Evolutionary conservation across 768 basidiomycete species (phyloP).

Genomic region (Zangia roseola): DNA sequence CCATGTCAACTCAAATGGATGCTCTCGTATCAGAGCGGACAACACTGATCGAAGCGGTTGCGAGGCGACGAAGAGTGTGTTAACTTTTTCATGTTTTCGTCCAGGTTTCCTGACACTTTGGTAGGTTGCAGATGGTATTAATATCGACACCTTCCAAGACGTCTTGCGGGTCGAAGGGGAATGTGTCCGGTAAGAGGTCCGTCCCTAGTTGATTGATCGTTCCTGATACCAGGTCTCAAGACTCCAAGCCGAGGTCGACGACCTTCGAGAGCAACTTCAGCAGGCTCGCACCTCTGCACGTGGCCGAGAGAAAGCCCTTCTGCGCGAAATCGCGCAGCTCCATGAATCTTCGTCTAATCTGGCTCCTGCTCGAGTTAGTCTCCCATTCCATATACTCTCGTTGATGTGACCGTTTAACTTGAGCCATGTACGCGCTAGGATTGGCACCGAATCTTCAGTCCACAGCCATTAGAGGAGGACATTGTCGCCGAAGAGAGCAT

Average conservation of each 20-base stretch:
- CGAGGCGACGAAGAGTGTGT: slow-evolving; percentile 25
- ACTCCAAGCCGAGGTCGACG: slow-evolving; percentile 28
- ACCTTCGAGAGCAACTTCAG: slow-evolving; percentile 33
- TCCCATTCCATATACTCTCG: not conserved
- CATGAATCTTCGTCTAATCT: slow-evolving; percentile 3
- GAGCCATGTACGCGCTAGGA: slow-evolving; percentile 4
- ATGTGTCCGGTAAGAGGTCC: slow-evolving; percentile 33
- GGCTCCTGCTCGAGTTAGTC: slow-evolving; percentile 5
- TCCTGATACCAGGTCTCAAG: slow-evolving; percentile 16
- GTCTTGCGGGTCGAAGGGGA: slow-evolving; percentile 33
- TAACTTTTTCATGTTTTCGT: not conserved
- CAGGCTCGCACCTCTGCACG: slow-evolving; percentile 19
- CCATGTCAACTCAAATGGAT: slow-evolving; percentile 36
- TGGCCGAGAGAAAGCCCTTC: slow-evolving; percentile 34
- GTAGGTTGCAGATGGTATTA: slow-evolving; percentile 17
- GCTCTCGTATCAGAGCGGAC: slow-evolving; percentile 39
- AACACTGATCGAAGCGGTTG: slow-evolving; percentile 23
- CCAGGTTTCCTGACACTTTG: not conserved
- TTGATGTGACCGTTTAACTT: not conserved
- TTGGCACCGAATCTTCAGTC: slow-evolving; percentile 3
- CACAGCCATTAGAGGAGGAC: slow-evolving; percentile 31
- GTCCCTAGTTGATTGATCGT: not conserved
- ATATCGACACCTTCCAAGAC: slow-evolving; percentile 21
- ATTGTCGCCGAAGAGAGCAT: slow-evolving; percentile 44
- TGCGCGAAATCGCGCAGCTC: slow-evolving; percentile 30